A percentile compares a stretch with the other conserved stretches of the same genome.
Conservation (phyloP, 805 yeast genomes). For the Ogataea henricii region DNA sequence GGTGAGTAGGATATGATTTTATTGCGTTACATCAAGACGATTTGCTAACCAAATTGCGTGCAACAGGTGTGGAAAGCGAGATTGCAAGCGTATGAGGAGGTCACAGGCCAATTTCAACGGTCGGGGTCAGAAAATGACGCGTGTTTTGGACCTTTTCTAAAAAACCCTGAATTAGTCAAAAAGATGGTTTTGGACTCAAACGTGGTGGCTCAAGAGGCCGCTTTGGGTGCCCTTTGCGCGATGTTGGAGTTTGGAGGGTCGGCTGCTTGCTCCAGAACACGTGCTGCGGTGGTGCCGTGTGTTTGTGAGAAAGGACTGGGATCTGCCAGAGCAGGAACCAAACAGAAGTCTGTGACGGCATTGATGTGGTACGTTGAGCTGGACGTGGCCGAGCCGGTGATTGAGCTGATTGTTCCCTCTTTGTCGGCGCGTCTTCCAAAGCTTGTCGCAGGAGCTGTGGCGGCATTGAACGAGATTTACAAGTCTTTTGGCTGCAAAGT, state of each 20-base stretch:
- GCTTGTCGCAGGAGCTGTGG: slow-evolving; percentile 66
- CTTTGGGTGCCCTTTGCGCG: slow-evolving; percentile 55
- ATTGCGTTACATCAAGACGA: neutral
- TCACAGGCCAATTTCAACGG: slow-evolving; percentile 49
- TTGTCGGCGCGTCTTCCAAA: slow-evolving; percentile 72
- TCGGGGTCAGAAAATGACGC: slow-evolving; percentile 59
- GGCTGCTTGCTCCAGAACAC: slow-evolving; percentile 41
- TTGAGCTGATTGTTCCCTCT: slow-evolving; percentile 67
- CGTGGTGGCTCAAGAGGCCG: slow-evolving; percentile 91
- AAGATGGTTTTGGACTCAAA: slow-evolving; percentile 73
- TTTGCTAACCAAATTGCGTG: neutral
- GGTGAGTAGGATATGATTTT: slow-evolving; percentile 37
- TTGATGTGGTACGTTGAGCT: slow-evolving; percentile 64
- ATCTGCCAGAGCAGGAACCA: slow-evolving; percentile 75
- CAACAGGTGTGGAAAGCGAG: slow-evolving; percentile 78
- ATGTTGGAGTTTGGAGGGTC: slow-evolving; percentile 60
- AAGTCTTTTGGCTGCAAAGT: slow-evolving; percentile 64
- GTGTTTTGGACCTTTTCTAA: slow-evolving; percentile 51
- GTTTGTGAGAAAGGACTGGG: slow-evolving; percentile 82
- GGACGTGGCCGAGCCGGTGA: slow-evolving; percentile 62
- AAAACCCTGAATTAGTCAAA: slow-evolving; percentile 56
- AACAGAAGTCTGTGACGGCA: slow-evolving; percentile 62
- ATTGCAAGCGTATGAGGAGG: slow-evolving; percentile 72
- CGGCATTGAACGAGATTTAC: slow-evolving; percentile 57
- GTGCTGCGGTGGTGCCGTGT: slow-evolving; percentile 44